Conservation (phyloP, 2,329 filamentous ascomycete genomes). For the Tothia fuscella region DNA sequence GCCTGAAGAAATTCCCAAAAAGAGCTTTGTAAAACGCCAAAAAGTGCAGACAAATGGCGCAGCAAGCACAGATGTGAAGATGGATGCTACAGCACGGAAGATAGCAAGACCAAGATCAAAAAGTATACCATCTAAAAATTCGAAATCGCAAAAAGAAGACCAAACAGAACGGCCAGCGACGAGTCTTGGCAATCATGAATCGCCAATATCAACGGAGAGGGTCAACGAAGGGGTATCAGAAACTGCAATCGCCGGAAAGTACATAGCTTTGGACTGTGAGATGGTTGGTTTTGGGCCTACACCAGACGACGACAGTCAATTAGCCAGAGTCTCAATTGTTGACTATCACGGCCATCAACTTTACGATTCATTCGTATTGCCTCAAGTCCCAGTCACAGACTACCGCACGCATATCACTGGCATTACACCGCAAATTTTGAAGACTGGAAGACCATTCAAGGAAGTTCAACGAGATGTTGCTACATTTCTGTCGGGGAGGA, state of each 20-base stretch:
- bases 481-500: slow-evolving; percentile 53
- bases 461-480: slow-evolving; percentile 65
- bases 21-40: background rate
- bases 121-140: no score
- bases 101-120: no score
- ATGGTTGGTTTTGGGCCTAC: slow-evolving; percentile 78
- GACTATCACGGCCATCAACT: slow-evolving; percentile 89
- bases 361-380: slow-evolving; percentile 85
- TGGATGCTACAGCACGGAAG: no score
- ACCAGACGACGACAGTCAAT: slow-evolving; percentile 54
- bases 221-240: slow-evolving; percentile 32
- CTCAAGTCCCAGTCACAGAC: slow-evolving; percentile 68
- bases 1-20: background rate
- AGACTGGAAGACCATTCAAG: slow-evolving; percentile 45
- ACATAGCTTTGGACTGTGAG: slow-evolving; percentile 88
- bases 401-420: slow-evolving; percentile 85
- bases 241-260: slow-evolving; percentile 68
- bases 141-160: no score
- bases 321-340: slow-evolving; percentile 80
- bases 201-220: no score
- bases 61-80: no score
- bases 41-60: background rate
- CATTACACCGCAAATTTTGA: slow-evolving; percentile 61
- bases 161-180: no score
- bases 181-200: no score